Percentiles rank a stretch among this genome's conserved stretches.
Evolutionary conservation across 2,329 filamentous ascomycete genomes (phyloP).

Genomic region (Drechslerella dactyloides): DNA sequence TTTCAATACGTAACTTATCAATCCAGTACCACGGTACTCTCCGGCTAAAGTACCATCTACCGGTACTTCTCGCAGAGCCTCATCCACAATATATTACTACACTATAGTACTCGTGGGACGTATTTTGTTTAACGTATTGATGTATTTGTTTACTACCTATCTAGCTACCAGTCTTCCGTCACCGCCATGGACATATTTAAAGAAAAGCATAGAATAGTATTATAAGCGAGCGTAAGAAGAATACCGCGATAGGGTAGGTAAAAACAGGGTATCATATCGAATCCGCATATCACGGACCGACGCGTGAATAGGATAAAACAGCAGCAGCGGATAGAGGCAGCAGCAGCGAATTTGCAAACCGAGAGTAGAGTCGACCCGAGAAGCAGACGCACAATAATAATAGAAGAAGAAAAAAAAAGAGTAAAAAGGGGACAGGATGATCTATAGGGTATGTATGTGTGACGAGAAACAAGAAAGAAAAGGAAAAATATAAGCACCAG

Average conservation of each 20-base stretch:
- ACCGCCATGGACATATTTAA: not conserved
- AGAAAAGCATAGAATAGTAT: conserved; percentile 14
- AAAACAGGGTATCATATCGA: conserved; percentile 29
- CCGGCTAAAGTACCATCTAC: too few species aligned
- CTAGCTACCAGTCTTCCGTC: too few species aligned
- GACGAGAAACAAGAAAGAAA: conserved; percentile 4
- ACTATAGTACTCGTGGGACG: too few species aligned
- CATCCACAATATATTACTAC: too few species aligned
- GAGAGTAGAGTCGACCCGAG: conserved; percentile 20
- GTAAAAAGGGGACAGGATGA: conserved; percentile 18
- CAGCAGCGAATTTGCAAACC: too few species aligned
- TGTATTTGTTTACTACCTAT: not conserved
- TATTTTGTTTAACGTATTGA: too few species aligned
- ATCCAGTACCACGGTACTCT: too few species aligned
- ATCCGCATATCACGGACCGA: conserved; percentile 14
- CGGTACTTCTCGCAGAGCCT: too few species aligned
- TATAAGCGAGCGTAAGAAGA: conserved; percentile 27
- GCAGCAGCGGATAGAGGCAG: too few species aligned
- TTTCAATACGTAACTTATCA: too few species aligned
- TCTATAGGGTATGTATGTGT: conserved; percentile 50
- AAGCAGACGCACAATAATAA: too few species aligned
- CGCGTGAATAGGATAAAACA: conserved; percentile 10
- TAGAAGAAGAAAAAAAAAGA: not conserved
- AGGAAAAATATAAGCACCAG: conserved; percentile 24
- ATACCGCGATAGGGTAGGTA: conserved; percentile 6